phyloP scores from a whole-genome alignment of 2,329 filamentous ascomycete genomes.

The Acephala macrosclerotiorum region DNA sequence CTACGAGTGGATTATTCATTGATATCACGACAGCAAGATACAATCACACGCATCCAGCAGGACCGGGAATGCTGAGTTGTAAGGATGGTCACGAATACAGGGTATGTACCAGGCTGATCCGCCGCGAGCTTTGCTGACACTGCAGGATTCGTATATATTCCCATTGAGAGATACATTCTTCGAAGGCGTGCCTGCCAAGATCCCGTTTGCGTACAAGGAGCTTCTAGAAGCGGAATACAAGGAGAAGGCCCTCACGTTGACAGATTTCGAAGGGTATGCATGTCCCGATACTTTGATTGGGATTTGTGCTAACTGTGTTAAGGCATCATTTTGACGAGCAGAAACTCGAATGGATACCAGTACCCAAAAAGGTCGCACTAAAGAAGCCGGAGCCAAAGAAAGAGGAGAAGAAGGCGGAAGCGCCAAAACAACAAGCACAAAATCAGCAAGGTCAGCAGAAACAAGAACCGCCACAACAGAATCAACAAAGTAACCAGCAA shows the following conservation, averaged over 20 bases:
- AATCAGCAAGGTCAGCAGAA: constrained; percentile 11
- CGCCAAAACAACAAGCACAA: constrained; percentile 6
- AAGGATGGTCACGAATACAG: constrained; percentile 60
- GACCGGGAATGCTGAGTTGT: constrained; percentile 54
- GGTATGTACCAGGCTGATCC: constrained; percentile 41
- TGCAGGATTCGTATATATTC: constrained; percentile 65
- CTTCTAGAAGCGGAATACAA: constrained; percentile 66
- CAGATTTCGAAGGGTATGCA: constrained; percentile 59
- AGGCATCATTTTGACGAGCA: constrained; percentile 53
- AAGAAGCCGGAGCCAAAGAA: constrained; percentile 17
- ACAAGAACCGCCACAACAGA: not conserved
- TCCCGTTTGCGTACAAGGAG: constrained; percentile 68
- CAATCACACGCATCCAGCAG: constrained; percentile 49
- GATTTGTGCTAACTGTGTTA: not conserved
- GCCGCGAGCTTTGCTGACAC: constrained; percentile 17
- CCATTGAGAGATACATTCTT: constrained; percentile 74
- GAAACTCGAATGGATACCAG: constrained; percentile 46
- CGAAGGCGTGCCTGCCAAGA: constrained; percentile 70
- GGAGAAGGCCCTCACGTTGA: constrained; percentile 56
- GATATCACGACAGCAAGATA: constrained; percentile 79
- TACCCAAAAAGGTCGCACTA: constrained; percentile 25
- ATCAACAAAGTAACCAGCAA: constrained; percentile 4
- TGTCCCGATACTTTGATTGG: not conserved
- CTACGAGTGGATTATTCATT: constrained; percentile 77
- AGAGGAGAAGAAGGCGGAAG: constrained; percentile 18